These are phyloP conservation scores for Lanmaoa pseudosensibilis DNA, from an alignment of 768 basidiomycete species.

Conservation along the genomic window DNA sequence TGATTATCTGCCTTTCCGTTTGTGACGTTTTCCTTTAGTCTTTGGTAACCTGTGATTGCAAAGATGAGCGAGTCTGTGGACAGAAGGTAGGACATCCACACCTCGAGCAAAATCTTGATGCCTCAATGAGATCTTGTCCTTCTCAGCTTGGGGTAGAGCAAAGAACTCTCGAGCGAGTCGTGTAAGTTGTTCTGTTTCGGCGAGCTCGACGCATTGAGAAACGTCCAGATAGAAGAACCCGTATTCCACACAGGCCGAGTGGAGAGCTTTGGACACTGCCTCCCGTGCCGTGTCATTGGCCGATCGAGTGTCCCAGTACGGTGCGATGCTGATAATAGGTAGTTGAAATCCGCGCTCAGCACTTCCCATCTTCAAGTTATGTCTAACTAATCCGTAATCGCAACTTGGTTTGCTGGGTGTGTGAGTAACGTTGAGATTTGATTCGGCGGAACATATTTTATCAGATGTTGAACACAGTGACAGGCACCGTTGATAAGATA, in stretches of 20 bases:
- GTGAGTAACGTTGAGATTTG: not conserved
- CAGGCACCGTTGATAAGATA: slow-evolving; percentile 18
- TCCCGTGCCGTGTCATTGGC: slow-evolving; percentile 37
- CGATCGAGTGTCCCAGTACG: slow-evolving; percentile 50
- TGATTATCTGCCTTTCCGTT: slow-evolving; percentile 82
- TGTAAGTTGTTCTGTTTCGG: slow-evolving; percentile 65
- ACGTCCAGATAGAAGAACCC: slow-evolving; percentile 92
- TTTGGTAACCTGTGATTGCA: slow-evolving; percentile 63
- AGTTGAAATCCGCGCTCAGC: slow-evolving; percentile 34
- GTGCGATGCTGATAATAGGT: slow-evolving; percentile 72
- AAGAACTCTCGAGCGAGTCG: slow-evolving; percentile 75
- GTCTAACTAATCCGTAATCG: not conserved
- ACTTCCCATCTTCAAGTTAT: slow-evolving; percentile 11
- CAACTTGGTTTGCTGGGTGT: not conserved
- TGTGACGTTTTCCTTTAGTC: slow-evolving; percentile 83
- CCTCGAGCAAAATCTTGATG: slow-evolving; percentile 78
- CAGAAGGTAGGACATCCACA: slow-evolving; percentile 29
- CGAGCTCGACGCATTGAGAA: slow-evolving; percentile 51
- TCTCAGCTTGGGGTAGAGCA: slow-evolving; percentile 66
- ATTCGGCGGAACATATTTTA: not conserved
- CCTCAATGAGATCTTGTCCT: slow-evolving; percentile 67
- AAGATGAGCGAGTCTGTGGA: not conserved
- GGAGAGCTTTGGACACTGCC: slow-evolving; percentile 56
- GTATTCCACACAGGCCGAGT: slow-evolving; percentile 70
- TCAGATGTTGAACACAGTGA: not conserved